Base-by-base conservation (phyloP, 257 asterid genomes). In the Solanum chilense region DNA sequence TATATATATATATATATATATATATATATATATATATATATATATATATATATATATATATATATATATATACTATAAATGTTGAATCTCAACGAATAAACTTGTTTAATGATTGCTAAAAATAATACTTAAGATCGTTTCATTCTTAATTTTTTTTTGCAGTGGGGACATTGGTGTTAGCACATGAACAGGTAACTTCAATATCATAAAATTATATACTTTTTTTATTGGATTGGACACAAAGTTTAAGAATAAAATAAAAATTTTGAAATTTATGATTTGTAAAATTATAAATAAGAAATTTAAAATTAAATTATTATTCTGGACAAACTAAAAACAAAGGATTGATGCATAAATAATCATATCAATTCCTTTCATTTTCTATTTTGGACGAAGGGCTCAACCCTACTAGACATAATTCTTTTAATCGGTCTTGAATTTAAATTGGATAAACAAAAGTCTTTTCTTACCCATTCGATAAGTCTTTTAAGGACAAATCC, bases 111-210 rank as follows among this genome's bases (percentile, higher is more conserved):
- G 27, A 3, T 16, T 5, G 41, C 20, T 78, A 78, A 45, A 45
- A 8, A 78, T 45, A 25, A 47, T 18, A 80, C 44, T 80, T 29
- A 29, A 15, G 49, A 3, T 13, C 27, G 16, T 15, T 15, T 15
- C 68, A 9, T 18, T 80, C 27, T 78, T 9, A 0, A 29, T 13
- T 27, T 0, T 16, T 16, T 3, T 9, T 49, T 25, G 18, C 66
- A 49, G 85, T 80, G 18, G 20, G 44, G n/a, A 49, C 44, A 9
- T 29, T 80, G 68, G 68, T 29, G 44, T 49, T 29, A 80, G 85
- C 85, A 80, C 29, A 80, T 49, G 20, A 80, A 80, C 44, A 80
- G 85, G 85, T 49, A 80, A 29, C 20, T 80, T 47, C 29, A 80
- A 80, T 11, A 80, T 16, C 68, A 9, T 66, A 78, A 77, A 77